Base-by-base conservation (phyloP, 495 filamentous ascomycete species). In the Penicillium chermesinum region DNA sequence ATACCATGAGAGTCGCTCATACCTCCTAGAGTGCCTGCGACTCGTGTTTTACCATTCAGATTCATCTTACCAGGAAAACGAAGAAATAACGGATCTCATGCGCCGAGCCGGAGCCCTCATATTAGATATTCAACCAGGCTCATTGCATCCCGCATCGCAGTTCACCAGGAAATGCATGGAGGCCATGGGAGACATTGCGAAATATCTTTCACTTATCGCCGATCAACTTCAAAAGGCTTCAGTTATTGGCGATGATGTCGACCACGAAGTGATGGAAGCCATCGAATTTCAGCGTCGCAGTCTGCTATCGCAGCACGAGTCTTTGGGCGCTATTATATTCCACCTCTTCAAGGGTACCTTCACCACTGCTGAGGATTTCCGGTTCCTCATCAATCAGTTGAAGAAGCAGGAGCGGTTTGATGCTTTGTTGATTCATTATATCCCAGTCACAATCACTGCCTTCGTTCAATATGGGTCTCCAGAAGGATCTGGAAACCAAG, bases 251-350 rank as follows among this genome's bases (percentile, higher is more conserved):
- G 74, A 83, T 50, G 65, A 65, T 13, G 73, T 75, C 17, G 65
- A 79, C 35, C 65, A 69, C 7, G 81, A 88, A 42, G 58, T 81
- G 2, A 72, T 76, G 45, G 89, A 96, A 57, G 81, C 81, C 3
- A 74, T 89, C 25, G 82, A 86, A 46, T 80, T 85, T 54, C 83
- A 94, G 56, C 79, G 84, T 27, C 58, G 68, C 17, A 89, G 84
- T 53, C 73, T 97, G 21, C 77, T 79, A 13, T 79, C 86, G 57
- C 91, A 97, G 64, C 94, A 97, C 61, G 91, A 96, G 62, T 79
- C 83, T 7, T 76, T 99, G n/a, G 81, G 83, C 1, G 77, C 84
- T 7, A 84, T 91, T 38, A 59, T 91, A 16, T 83, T 79, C 49
- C 80, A 86, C 55, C 75, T 95, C 8, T 78, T 93, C 45, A 89